Conservation (phyloP, 176 grass and related monocot genomes). For the Alloteropsis semialata region DNA sequence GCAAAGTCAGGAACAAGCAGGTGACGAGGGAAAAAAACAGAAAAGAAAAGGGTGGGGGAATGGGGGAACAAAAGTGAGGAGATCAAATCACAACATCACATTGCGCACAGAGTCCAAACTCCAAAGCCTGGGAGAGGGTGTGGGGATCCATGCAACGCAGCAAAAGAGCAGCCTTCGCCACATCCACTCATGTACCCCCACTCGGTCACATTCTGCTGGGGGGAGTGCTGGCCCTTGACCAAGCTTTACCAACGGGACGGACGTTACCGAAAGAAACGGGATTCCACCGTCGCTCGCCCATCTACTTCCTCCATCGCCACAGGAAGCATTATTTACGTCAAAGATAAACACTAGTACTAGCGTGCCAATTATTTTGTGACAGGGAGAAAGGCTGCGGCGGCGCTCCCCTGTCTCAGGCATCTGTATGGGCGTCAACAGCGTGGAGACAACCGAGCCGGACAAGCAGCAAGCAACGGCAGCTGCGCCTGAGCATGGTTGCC, state of each 20-base stretch:
- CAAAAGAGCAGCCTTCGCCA: slow-evolving; percentile 10
- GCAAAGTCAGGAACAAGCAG: neutral
- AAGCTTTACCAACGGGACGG: slow-evolving; percentile 42
- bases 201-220: slow-evolving; percentile 35
- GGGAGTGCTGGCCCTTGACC: slow-evolving; percentile 50
- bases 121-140: slow-evolving; percentile 14
- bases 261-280: neutral
- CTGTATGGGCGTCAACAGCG: slow-evolving; percentile 22
- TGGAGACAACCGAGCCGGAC: slow-evolving; percentile 10
- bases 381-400: neutral
- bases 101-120: slow-evolving; percentile 16
- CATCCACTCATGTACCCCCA: slow-evolving; percentile 31
- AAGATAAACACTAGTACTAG: neutral
- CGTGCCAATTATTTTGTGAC: neutral
- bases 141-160: slow-evolving; percentile 24
- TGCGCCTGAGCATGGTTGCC: neutral
- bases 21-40: neutral
- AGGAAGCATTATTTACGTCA: neutral
- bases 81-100: slow-evolving; percentile 51
- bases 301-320: neutral
- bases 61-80: slow-evolving; percentile 39
- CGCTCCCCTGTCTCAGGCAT: neutral
- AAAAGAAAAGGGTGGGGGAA: neutral
- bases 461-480: neutral
- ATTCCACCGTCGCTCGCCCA: neutral